Base-by-base conservation (phyloP, 2,329 filamentous ascomycete species). In the Exophiala bonariae region DNA sequence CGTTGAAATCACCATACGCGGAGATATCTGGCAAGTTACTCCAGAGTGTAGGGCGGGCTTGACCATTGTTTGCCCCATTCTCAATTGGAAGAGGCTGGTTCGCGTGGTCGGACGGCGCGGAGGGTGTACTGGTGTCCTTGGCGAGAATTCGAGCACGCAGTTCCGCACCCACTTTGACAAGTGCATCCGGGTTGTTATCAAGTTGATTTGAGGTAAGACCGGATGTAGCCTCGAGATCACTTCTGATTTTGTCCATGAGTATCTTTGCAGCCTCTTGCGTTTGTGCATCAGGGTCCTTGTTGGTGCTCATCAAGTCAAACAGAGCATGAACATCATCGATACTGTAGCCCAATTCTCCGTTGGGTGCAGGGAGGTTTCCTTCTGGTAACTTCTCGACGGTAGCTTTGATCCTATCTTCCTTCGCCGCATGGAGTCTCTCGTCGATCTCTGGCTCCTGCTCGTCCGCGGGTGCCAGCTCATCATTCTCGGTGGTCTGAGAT, bases 181-280 rank as follows among this genome's bases (percentile, higher is more conserved):
- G 64, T 58, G 47, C 48, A 20, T 60, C 59, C 4, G 58, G 55
- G 36, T 52, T 57, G 32, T 52, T 44, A 22, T 59, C 58, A 7
- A 59, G 41, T 42, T 59, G 57, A 14, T 47, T 55, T 14, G 52
- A 50, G 19, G 47, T 60, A 46, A 61, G 47, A 17, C 57, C 58
- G 13, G 55, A 57, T 23, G 74, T 63, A 41, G 68, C 71, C 47
- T 74, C 72, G 69, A 75, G 73, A 56, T 74, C 71, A 44, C 70
- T 68, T 50, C 72, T 73, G 41, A 75, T 74, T 48, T 74, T 74
- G 17, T 72, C 70, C 38, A 75, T 65, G 17, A 75, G 62, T 11
- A 73, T 52, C 64, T 72, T 73, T 13, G 71, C 70, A 19, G 69
- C 70, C 52, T 73, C 71, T 60, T 74, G 51, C 17, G 55, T 49